These are phyloP conservation scores for Echeveria elegans DNA, from an alignment of 164 flowering plant species.

Conservation along the genomic window DNA sequence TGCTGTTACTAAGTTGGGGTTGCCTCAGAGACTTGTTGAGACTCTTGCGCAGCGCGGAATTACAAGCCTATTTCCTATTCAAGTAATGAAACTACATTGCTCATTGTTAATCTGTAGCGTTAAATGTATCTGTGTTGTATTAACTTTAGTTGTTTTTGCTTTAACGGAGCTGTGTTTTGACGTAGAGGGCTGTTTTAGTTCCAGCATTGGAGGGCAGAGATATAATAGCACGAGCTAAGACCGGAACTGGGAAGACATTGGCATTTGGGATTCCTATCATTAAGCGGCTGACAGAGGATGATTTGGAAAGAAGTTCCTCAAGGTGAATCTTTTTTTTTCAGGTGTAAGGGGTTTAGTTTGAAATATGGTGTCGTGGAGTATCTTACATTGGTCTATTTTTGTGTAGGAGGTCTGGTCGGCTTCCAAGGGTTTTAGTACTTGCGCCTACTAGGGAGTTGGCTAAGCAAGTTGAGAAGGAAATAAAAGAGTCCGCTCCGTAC, in stretches of 20 bases:
- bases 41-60: slow-evolving; percentile 54
- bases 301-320: slow-evolving; percentile 25
- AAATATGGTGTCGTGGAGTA: neutral
- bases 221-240: slow-evolving; percentile 94
- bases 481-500: slow-evolving; percentile 90
- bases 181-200: slow-evolving; percentile 75
- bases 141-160: neutral
- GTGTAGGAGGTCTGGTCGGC: slow-evolving; percentile 60
- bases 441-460: slow-evolving; percentile 98
- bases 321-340: slow-evolving; percentile 31
- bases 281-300: slow-evolving; percentile 52
- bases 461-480: slow-evolving; percentile 93
- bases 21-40: slow-evolving; percentile 44
- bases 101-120: too few relatives aligned
- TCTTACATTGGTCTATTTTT: slow-evolving; percentile 4
- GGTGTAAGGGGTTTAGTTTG: neutral
- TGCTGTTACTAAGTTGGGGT: slow-evolving; percentile 31
- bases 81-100: slow-evolving; percentile 6
- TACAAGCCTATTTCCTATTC: slow-evolving; percentile 41
- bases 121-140: too few relatives aligned
- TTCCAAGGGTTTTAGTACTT: slow-evolving; percentile 69
- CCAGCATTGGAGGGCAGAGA: slow-evolving; percentile 92
- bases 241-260: slow-evolving; percentile 96
- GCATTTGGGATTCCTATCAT: slow-evolving; percentile 95
- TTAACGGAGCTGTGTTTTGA: too few relatives aligned